phyloP scores from a whole-genome alignment of 73 alveolate genomes.

The Paramecium bursaria region DNA sequence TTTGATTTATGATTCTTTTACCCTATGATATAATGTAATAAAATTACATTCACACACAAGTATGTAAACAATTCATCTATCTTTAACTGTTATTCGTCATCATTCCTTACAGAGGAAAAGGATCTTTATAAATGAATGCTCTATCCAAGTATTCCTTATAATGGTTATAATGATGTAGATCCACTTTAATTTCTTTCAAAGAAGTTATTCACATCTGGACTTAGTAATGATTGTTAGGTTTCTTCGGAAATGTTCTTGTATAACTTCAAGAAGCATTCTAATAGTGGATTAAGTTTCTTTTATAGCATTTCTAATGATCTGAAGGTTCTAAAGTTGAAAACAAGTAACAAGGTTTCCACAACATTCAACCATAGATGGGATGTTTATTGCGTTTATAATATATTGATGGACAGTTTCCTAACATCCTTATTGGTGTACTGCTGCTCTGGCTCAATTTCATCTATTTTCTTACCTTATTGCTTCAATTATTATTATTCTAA shows the following conservation, averaged over 20 bases:
- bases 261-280: constrained; percentile 8
- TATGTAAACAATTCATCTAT: constrained; percentile 51
- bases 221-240: no score
- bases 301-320: constrained; percentile 23
- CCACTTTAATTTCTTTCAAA: constrained; percentile 50
- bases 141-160: background rate
- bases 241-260: constrained; percentile 24
- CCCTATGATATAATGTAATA: no score
- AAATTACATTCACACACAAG: constrained; percentile 30
- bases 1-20: constrained; percentile 12
- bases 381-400: constrained; percentile 24
- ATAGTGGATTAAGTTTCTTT: constrained; percentile 30
- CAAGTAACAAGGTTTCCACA: constrained; percentile 39
- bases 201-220: background rate
- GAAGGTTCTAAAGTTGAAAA: background rate
- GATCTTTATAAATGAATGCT: constrained; percentile 31
- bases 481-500: background rate
- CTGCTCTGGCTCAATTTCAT: background rate
- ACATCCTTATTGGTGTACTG: background rate
- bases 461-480: background rate
- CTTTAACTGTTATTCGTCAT: constrained; percentile 34
- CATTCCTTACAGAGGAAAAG: constrained; percentile 25
- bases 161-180: constrained; percentile 1
- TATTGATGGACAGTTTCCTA: constrained; percentile 6
- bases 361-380: constrained; percentile 45